phyloP scores from a whole-genome alignment of 805 yeast genomes.

The Debaryomyces tyrocola region DNA sequence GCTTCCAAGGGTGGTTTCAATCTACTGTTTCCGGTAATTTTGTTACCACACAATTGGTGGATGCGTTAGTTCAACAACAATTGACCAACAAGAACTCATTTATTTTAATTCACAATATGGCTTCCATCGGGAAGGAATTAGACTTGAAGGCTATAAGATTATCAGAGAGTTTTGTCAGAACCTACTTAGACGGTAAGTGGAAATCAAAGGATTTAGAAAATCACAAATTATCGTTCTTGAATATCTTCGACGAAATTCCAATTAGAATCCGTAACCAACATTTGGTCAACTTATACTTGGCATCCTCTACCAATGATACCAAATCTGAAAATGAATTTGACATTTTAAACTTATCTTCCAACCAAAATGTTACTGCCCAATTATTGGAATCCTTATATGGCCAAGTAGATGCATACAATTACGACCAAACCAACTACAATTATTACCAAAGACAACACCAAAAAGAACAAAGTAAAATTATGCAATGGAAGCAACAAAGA shows the following conservation, averaged over 20 bases:
- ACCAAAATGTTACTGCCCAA: constrained; percentile 45
- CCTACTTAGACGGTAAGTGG: constrained; percentile 60
- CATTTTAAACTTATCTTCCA: constrained; percentile 41
- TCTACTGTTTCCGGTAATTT: constrained; percentile 68
- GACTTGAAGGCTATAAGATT: constrained; percentile 70
- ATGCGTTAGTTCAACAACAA: constrained; percentile 67
- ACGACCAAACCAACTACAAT: constrained; percentile 77
- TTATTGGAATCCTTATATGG: constrained; percentile 63
- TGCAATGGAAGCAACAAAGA: constrained; percentile 73
- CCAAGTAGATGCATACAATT: constrained; percentile 72
- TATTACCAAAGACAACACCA: constrained; percentile 76
- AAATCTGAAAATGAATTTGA: constrained; percentile 29
- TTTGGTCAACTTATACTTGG: constrained; percentile 57
- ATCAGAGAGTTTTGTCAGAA: constrained; percentile 57
- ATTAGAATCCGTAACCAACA: constrained; percentile 66
- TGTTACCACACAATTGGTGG: constrained; percentile 64
- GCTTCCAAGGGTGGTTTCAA: constrained; percentile 81
- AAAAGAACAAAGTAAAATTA: constrained; percentile 67
- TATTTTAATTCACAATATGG: constrained; percentile 66
- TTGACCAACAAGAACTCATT: constrained; percentile 54
- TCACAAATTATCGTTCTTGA: constrained; percentile 60
- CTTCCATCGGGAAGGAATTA: constrained; percentile 64
- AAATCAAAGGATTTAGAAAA: constrained; percentile 61
- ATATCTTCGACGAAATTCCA: constrained; percentile 72
- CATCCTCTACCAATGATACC: constrained; percentile 19